phyloP scores from a whole-genome alignment of 139 green algal species.

The Astrephomene gubernaculifera region DNA sequence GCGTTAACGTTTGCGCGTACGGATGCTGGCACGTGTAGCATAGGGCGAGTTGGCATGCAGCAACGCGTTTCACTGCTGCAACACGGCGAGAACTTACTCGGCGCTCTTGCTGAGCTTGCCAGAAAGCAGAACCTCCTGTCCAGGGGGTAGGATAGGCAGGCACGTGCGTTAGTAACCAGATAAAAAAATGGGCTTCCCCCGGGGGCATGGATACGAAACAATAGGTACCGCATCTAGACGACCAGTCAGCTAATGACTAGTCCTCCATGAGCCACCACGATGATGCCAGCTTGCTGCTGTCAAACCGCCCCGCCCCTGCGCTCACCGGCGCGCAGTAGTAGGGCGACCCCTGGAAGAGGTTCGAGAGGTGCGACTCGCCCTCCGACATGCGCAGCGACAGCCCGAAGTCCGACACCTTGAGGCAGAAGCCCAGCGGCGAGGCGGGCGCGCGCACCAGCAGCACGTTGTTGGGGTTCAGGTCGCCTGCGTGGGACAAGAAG shows the following conservation, averaged over 20 bases:
- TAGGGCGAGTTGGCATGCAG: too few species aligned
- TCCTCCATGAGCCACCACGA: too few species aligned
- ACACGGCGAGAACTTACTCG: too few species aligned
- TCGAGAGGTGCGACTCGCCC: slow-evolving; percentile 39
- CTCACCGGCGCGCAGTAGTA: slow-evolving; percentile 43
- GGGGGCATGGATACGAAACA: too few species aligned
- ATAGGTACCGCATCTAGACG: too few species aligned
- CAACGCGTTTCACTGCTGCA: too few species aligned
- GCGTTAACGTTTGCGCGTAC: too few species aligned
- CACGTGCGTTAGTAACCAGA: too few species aligned
- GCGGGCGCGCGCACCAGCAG: slow-evolving; percentile 19
- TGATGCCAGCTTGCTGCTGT: not conserved
- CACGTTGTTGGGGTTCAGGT: slow-evolving; percentile 56
- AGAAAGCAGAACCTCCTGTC: slow-evolving; percentile 42
- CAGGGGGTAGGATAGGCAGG: too few species aligned
- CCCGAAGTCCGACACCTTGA: slow-evolving; percentile 48
- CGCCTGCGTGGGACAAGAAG: slow-evolving; percentile 10
- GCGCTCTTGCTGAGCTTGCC: slow-evolving; percentile 38
- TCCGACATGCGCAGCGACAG: slow-evolving; percentile 28
- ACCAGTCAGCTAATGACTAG: too few species aligned
- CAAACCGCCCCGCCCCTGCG: not conserved
- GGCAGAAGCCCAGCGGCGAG: slow-evolving; percentile 16
- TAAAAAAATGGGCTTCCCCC: too few species aligned
- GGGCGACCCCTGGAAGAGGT: slow-evolving; percentile 43
- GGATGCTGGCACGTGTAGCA: too few species aligned